phyloP scores from a whole-genome alignment of 768 basidiomycete genomes.

The Leucosporidium scottii region DNA sequence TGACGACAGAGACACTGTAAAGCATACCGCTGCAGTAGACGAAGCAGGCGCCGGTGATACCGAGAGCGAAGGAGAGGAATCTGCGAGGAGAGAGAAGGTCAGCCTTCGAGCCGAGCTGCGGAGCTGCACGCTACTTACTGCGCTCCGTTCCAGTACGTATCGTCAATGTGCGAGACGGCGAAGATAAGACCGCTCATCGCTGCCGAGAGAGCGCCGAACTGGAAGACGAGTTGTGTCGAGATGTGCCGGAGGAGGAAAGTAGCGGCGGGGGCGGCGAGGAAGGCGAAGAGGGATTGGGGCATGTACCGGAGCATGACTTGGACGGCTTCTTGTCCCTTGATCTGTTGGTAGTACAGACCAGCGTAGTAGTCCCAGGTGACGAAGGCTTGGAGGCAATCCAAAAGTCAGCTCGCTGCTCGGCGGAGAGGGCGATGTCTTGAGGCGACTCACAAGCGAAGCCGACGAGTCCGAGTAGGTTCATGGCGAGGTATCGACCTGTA shows the following conservation, averaged over 20 bases:
- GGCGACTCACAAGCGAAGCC: conserved; percentile 6
- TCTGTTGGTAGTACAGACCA: conserved; percentile 13
- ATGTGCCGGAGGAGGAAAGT: conserved; percentile 6
- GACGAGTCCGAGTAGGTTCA: conserved; percentile 17
- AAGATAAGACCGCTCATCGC: too few species aligned
- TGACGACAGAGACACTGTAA: conserved; percentile 17
- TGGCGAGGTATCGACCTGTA: conserved; percentile 7
- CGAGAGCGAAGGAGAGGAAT: conserved; percentile 15
- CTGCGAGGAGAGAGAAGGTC: not conserved
- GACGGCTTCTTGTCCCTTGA: conserved; percentile 9
- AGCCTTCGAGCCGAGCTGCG: too few species aligned
- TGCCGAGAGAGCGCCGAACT: too few species aligned
- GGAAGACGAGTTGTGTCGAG: too few species aligned
- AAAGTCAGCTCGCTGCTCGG: too few species aligned
- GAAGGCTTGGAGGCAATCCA: too few species aligned
- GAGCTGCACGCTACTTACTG: too few species aligned
- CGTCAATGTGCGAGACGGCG: too few species aligned
- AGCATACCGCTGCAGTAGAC: conserved; percentile 11
- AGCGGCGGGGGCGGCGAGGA: not conserved
- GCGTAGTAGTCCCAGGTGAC: conserved; percentile 9
- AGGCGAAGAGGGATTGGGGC: conserved; percentile 15
- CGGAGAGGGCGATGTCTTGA: too few species aligned
- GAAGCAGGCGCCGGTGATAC: conserved; percentile 19
- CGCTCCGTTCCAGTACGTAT: too few species aligned
- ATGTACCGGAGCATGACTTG: conserved; percentile 21